Conservation (phyloP, 371 early-diverging fungal species). For the Mucor mucedo region DNA sequence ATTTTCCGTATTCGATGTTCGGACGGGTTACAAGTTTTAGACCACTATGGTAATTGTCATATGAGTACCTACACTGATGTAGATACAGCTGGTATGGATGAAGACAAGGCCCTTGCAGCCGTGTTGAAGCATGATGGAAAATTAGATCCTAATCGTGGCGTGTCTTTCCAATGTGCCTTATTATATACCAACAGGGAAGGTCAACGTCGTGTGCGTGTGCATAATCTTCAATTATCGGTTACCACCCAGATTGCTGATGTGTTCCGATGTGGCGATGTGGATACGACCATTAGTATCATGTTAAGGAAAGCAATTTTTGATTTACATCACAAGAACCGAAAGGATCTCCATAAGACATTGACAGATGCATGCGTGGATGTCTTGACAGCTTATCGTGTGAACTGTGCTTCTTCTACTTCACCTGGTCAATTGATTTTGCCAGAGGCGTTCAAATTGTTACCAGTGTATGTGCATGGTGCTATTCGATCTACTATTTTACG, state of each 20-base stretch:
- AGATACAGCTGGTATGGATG: constrained; percentile 91
- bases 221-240: constrained; percentile 81
- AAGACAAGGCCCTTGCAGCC: constrained; percentile 86
- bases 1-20: constrained; percentile 92
- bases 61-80: constrained; percentile 94
- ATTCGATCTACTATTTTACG: constrained; percentile 83
- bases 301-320: constrained; percentile 84
- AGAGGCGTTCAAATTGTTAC: constrained; percentile 93
- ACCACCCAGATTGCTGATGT: constrained; percentile 85
- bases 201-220: constrained; percentile 88
- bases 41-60: constrained; percentile 93
- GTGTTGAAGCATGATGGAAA: constrained; percentile 91
- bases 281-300: constrained; percentile 85
- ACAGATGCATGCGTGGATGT: constrained; percentile 89
- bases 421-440: constrained; percentile 96
- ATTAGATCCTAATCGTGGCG: constrained; percentile 84
- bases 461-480: constrained; percentile 86
- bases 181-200: constrained; percentile 92
- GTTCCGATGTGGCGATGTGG: constrained; percentile 91
- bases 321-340: constrained; percentile 70
- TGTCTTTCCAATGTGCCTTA: constrained; percentile 89
- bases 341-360: constrained; percentile 82
- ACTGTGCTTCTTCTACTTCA: constrained; percentile 88
- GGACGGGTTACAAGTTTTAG: constrained; percentile 85
- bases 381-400: constrained; percentile 89